These are phyloP conservation scores for Colletotrichum sp. DNA, from an alignment of 2,329 filamentous ascomycete genomes.

Conservation along the genomic window DNA sequence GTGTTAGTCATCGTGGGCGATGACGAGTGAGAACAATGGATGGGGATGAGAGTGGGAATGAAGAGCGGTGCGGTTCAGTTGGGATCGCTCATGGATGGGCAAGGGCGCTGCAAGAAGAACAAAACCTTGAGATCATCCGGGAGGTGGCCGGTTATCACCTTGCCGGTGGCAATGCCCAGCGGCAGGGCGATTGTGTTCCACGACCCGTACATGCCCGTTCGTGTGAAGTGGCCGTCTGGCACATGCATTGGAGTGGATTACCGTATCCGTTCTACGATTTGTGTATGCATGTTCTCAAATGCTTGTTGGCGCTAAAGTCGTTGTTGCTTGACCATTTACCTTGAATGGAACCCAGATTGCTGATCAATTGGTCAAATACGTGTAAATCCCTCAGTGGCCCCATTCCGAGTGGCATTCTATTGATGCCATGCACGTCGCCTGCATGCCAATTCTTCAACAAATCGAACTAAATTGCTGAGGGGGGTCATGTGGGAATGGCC, in stretches of 20 bases:
- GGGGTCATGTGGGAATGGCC: background rate
- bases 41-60: background rate
- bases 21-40: background rate
- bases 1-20: constrained; percentile 1
- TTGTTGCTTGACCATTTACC: background rate
- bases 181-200: background rate
- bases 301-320: background rate
- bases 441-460: background rate
- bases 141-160: background rate
- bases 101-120: background rate
- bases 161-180: background rate
- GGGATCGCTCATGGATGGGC: background rate
- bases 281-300: background rate
- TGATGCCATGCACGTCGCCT: background rate
- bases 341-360: background rate
- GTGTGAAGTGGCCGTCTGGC: background rate
- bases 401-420: background rate
- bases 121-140: background rate
- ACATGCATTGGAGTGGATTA: background rate
- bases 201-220: background rate
- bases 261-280: background rate
- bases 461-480: background rate
- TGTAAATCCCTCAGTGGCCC: constrained; percentile 10
- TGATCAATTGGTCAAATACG: background rate
- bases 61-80: background rate